A percentile compares a stretch with the other conserved stretches of the same genome.
These are phyloP conservation scores for Candida sanyaensis DNA, from an alignment of 1,139 yeast species.

Conservation along the genomic window DNA sequence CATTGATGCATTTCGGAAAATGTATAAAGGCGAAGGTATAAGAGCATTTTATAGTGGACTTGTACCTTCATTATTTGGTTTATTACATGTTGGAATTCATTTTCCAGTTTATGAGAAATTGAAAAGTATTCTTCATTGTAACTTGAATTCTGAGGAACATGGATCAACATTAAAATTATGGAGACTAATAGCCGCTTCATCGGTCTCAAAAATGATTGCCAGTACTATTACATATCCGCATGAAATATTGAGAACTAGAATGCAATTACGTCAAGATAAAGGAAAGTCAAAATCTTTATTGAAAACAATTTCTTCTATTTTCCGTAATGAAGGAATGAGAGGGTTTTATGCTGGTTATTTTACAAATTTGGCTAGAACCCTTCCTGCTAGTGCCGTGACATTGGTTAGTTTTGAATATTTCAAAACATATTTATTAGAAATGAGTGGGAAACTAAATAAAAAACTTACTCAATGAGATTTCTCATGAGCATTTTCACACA, in stretches of 20 bases:
- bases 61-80: conserved; percentile 86
- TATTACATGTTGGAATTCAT: conserved; percentile 93
- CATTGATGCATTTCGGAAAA: conserved; percentile 75
- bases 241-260: conserved; percentile 88
- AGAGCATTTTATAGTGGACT: conserved; percentile 88
- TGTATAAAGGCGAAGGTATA: conserved; percentile 79
- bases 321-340: conserved; percentile 67
- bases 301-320: conserved; percentile 46
- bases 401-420: conserved; percentile 90
- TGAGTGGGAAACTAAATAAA: conserved; percentile 26
- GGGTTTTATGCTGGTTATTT: conserved; percentile 92
- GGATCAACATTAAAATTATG: conserved; percentile 43
- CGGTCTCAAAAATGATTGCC: conserved; percentile 86
- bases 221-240: conserved; percentile 92
- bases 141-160: conserved; percentile 19
- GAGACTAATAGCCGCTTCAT: conserved; percentile 64
- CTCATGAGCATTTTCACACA: neutral
- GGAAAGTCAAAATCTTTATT: conserved; percentile 19
- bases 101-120: conserved; percentile 93
- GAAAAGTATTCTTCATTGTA: conserved; percentile 50
- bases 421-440: conserved; percentile 56
- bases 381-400: conserved; percentile 94
- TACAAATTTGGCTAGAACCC: conserved; percentile 84
- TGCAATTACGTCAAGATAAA: conserved; percentile 57
- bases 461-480: conserved; percentile 1